Evolutionary conservation across 768 basidiomycete genomes (phyloP), one percentile per base, ranked within the genome.

Genomic region (Macrolepiota albuminosa): DNA sequence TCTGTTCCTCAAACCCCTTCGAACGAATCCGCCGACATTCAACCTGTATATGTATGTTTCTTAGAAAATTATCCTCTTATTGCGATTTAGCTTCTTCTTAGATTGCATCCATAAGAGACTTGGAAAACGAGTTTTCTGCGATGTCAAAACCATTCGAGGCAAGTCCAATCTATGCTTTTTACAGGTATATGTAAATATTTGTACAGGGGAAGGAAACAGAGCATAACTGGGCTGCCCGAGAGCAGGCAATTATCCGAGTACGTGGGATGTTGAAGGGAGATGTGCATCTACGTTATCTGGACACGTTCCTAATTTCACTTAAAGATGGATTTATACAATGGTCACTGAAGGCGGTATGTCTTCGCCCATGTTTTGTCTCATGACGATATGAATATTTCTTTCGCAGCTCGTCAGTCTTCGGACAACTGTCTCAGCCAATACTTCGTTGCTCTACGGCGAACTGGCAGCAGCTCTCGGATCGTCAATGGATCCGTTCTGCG

Each of bases 191-290:
- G 57, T 7, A 54, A 62, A 36, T 33, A 8, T 36, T 21, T 14
- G 49, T 57, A 3, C 62, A 94, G 89, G 97, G 96, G n/a, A 96
- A 85, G 75, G 96, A 99, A 75, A 90, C 91, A 1, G 96, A 99
- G 70, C 92, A 95, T 63, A 99, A 99, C 66, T 99, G 96, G 96
- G 79, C 83, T 46, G 76, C 79, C 33, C 83, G 96, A 60, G 96
- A 99, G 62, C 82, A 81, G 64, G 81, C 89, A 10, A 80, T 95
- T 61, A 78, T 84, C 46, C 81, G 85, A 18, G 88, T 98, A 8
- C 84, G 95, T 47, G 91, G 95, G 18, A 93, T 97, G 91, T 74
- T 98, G 58, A 89, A 87, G 68, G 93, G 93, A 31, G 91, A 91
- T 42, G 89, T 89, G 3, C 86, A 91, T 70, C 70, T 77, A 36